These are phyloP conservation scores for Aristolochia californica DNA, from an alignment of 164 flowering plant species.

Conservation along the genomic window DNA sequence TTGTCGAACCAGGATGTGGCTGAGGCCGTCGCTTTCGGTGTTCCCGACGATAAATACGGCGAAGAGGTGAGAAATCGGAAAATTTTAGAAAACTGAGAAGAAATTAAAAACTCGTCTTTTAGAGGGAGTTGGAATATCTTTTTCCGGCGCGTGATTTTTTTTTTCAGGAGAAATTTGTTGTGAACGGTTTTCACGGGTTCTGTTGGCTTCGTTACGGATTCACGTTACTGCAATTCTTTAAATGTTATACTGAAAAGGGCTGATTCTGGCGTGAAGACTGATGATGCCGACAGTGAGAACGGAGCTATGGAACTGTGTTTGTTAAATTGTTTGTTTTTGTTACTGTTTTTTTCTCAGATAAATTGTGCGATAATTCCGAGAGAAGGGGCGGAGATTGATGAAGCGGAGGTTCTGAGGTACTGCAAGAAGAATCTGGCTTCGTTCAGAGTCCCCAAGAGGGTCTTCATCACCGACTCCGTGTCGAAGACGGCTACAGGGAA, in stretches of 20 bases:
- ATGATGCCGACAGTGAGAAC: too few species aligned
- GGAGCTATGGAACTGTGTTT: too few species aligned
- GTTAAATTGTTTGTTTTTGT: background rate
- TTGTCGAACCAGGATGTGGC: conserved; percentile 71
- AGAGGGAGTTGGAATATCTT: too few species aligned
- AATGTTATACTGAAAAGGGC: background rate
- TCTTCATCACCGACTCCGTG: conserved; percentile 62
- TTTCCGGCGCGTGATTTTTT: too few species aligned
- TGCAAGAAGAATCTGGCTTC: conserved; percentile 63
- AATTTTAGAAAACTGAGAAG: background rate
- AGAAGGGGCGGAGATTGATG: conserved; percentile 44
- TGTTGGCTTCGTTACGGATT: background rate
- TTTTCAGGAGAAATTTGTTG: too few species aligned
- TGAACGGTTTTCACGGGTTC: too few species aligned
- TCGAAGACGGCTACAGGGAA: conserved; percentile 93
- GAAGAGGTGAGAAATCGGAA: conserved; percentile 61
- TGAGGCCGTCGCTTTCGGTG: conserved; percentile 82
- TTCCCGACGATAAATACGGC: conserved; percentile 87
- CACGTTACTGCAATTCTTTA: background rate
- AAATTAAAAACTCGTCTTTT: too few species aligned
- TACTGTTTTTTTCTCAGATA: too few species aligned
- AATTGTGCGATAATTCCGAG: conserved; percentile 76
- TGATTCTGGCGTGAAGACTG: too few species aligned
- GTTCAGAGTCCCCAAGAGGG: conserved; percentile 81
- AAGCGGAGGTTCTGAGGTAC: conserved; percentile 36